A percentile compares a stretch with the other conserved stretches of the same genome.
Evolutionary conservation across 495 filamentous ascomycete species (phyloP).

Genomic region (Penicillium subrubescens): DNA sequence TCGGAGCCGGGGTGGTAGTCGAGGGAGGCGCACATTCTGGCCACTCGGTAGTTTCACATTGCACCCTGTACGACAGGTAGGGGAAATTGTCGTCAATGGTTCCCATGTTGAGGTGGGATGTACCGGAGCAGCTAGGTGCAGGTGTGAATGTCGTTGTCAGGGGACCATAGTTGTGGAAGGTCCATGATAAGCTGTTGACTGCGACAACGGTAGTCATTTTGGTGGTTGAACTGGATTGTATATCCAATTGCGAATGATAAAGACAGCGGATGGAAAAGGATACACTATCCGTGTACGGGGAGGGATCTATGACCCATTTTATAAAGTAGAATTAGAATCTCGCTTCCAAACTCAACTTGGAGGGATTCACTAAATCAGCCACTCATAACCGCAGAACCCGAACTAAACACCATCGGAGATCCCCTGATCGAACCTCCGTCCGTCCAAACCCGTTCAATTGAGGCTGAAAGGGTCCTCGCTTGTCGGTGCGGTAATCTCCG

Average conservation of each 20-base stretch:
- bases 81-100: neutral
- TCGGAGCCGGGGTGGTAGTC: neutral
- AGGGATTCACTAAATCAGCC: neutral
- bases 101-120: neutral
- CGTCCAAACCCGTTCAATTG: neutral
- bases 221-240: neutral
- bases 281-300: neutral
- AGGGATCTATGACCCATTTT: neutral
- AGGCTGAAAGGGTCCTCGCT: neutral
- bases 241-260: neutral
- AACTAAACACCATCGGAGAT: neutral
- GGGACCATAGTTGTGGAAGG: neutral
- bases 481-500: neutral
- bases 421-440: neutral
- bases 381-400: neutral
- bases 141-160: neutral
- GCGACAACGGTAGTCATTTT: neutral
- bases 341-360: neutral
- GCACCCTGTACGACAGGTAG: neutral
- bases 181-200: neutral
- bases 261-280: neutral
- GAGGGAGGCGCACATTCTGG: neutral
- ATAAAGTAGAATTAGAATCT: neutral
- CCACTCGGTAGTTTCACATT: neutral
- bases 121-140: neutral